A percentile compares a stretch with the other conserved stretches of the same genome.
These are phyloP conservation scores for Trametopsis cervina DNA, from an alignment of 768 basidiomycete genomes.

Conservation along the genomic window DNA sequence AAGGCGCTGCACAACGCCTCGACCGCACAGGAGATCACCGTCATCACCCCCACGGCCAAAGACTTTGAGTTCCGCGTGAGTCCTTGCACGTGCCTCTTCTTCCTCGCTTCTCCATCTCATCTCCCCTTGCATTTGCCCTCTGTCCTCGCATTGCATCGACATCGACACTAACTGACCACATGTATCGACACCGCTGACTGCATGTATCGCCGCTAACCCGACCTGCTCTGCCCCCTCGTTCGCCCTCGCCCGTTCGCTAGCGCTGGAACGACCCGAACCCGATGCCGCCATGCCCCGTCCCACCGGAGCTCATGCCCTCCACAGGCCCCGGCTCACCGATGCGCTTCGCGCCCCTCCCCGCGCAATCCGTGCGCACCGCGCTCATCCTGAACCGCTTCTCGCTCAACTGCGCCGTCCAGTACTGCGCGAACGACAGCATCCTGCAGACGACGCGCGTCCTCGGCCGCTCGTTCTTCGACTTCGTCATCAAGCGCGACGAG, in stretches of 20 bases:
- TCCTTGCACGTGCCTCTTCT: conserved; percentile 29
- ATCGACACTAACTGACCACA: too few species aligned
- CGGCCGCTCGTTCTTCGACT: conserved; percentile 69
- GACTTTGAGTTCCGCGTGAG: conserved; percentile 33
- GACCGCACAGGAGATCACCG: conserved; percentile 75
- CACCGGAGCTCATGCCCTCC: conserved; percentile 13
- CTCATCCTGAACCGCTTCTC: conserved; percentile 79
- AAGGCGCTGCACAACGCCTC: conserved; percentile 77
- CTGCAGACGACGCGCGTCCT: conserved; percentile 52
- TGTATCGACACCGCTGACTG: not conserved
- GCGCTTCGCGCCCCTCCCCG: conserved; percentile 56
- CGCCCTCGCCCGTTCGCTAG: conserved; percentile 11
- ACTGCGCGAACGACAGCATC: conserved; percentile 70
- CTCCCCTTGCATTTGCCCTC: conserved; percentile 4
- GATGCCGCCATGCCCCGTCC: conserved; percentile 29
- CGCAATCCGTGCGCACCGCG: conserved; percentile 69
- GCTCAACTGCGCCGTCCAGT: conserved; percentile 53
- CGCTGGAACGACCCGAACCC: conserved; percentile 28
- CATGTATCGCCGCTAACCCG: not conserved
- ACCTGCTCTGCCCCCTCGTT: not conserved
- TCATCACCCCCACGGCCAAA: conserved; percentile 49
- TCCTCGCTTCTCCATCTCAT: conserved; percentile 39
- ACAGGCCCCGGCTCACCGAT: conserved; percentile 23
- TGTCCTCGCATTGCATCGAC: too few species aligned
- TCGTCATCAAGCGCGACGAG: conserved; percentile 60